phyloP scores from a whole-genome alignment of 208 protist species.

The Acanthamoeba castellanii region DNA sequence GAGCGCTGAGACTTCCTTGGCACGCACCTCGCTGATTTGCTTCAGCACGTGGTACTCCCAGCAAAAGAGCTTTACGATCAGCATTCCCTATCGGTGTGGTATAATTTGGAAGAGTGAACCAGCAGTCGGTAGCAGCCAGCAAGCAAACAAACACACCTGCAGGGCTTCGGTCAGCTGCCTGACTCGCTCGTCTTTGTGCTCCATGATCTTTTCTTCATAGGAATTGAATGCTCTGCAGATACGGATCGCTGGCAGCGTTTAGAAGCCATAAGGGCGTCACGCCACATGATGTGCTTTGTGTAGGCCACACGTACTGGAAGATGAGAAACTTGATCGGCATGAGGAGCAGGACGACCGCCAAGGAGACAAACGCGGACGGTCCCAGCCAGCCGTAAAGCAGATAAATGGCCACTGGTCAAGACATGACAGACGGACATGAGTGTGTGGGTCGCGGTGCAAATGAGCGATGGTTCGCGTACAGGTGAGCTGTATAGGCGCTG shows the following conservation, averaged over 20 bases:
- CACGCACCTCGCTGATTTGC: slow-evolving; percentile 37
- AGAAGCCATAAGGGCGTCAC: not conserved
- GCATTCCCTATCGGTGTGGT: not conserved
- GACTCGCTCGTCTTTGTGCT: not conserved
- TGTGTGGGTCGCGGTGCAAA: not conserved
- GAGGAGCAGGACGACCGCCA: not conserved
- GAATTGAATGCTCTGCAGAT: not conserved
- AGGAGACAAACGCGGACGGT: not conserved
- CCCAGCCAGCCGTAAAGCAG: not conserved
- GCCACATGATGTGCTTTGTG: not conserved
- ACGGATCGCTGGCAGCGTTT: not conserved
- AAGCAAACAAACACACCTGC: not conserved
- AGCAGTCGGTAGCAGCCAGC: not conserved
- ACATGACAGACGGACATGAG: not conserved
- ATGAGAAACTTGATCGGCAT: slow-evolving; percentile 3
- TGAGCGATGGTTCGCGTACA: not conserved
- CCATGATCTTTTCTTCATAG: not conserved
- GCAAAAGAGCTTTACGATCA: slow-evolving; percentile 9
- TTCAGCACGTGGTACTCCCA: slow-evolving; percentile 7
- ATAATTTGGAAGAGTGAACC: not conserved
- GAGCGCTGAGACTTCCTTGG: not conserved
- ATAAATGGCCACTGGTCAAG: not conserved
- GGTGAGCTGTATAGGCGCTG: not conserved
- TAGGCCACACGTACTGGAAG: not conserved
- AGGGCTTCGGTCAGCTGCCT: slow-evolving; percentile 6